Conservation (phyloP, 352 stramenopile species). For the Pythium aristosporum region DNA sequence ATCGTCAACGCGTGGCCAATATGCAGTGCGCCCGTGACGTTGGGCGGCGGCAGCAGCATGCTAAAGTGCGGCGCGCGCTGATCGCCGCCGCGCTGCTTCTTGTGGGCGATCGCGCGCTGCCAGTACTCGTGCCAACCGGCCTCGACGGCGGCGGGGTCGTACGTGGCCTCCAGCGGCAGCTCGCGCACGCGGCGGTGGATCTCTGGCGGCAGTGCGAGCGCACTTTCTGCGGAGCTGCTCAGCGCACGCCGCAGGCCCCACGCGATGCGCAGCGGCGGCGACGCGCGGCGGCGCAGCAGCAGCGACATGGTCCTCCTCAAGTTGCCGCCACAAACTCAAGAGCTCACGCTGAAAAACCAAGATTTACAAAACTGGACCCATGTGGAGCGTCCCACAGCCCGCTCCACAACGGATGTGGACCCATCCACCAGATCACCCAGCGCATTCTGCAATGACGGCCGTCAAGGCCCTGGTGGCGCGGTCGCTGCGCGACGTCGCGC, state of each 20-base stretch:
- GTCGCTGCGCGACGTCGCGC: conserved; percentile 71
- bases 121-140: conserved; percentile 97
- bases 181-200: conserved; percentile 54
- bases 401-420: background rate
- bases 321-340: conserved; percentile 12
- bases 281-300: conserved; percentile 13
- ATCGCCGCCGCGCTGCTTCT: conserved; percentile 61
- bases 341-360: background rate
- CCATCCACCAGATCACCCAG: background rate
- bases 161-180: conserved; percentile 79
- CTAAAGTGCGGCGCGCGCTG: conserved; percentile 76
- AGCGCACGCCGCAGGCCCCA: conserved; percentile 21
- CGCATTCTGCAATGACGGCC: background rate
- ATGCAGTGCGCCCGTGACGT: conserved; percentile 92
- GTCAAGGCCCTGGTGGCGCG: conserved; percentile 26
- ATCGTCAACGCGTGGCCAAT: conserved; percentile 99
- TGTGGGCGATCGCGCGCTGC: conserved; percentile 65
- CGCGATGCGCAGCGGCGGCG: background rate
- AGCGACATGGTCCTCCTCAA: conserved; percentile 3
- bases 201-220: conserved; percentile 34
- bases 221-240: background rate
- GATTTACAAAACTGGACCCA: background rate
- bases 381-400: conserved; percentile 3
- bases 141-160: conserved; percentile 97
- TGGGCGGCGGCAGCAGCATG: conserved; percentile 94